Evolutionary conservation across 73 alveolate genomes (phyloP).

Genomic region (Uronychia setigera): DNA sequence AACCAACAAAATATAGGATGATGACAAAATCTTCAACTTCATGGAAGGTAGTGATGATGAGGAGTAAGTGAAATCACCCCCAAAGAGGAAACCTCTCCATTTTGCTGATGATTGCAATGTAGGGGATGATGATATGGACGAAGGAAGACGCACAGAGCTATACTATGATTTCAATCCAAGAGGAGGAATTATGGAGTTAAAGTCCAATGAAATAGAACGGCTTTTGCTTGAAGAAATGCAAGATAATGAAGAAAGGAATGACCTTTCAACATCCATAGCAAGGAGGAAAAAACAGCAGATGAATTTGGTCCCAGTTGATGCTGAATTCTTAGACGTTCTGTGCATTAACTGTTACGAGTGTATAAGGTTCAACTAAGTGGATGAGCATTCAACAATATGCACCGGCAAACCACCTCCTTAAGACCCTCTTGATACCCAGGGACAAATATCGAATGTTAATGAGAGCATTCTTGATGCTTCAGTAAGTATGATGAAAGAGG

Average conservation of each 20-base stretch:
- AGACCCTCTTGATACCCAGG: not conserved
- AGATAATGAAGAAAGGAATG: not conserved
- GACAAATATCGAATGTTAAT: no score
- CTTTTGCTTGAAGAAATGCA: no score
- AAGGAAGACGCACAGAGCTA: not conserved
- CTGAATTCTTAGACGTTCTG: conserved; percentile 32
- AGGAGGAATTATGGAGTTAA: not conserved
- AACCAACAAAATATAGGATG: not conserved
- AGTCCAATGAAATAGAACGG: not conserved
- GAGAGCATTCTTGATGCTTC: no score
- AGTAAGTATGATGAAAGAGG: not conserved
- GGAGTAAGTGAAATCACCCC: not conserved
- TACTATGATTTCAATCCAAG: not conserved
- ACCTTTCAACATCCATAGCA: not conserved
- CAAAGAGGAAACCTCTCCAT: not conserved
- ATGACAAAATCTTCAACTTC: not conserved
- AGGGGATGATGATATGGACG: not conserved
- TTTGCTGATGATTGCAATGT: not conserved
- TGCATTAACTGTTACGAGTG: conserved; percentile 63
- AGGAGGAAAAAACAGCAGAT: not conserved
- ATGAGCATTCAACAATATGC: conserved; percentile 36
- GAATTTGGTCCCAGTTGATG: conserved; percentile 42
- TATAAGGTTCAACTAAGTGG: conserved; percentile 31
- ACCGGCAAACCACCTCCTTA: not conserved
- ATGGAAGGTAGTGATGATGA: not conserved